phyloP scores from a whole-genome alignment of 768 basidiomycete genomes.

The Flagelloscypha sp. region DNA sequence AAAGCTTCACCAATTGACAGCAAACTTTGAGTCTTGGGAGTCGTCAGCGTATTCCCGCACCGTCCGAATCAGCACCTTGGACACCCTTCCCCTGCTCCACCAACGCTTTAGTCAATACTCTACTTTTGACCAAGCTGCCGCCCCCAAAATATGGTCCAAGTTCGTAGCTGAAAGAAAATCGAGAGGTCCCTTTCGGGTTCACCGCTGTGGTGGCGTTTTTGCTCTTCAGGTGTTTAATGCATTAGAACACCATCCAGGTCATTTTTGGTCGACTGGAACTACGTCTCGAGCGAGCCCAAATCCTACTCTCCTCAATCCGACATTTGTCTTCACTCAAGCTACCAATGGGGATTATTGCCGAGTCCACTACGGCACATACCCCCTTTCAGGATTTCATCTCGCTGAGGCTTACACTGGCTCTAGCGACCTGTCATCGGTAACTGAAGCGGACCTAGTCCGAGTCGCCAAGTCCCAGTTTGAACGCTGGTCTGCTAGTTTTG shows the following conservation, averaged over 20 bases:
- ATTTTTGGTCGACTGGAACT: constrained; percentile 37
- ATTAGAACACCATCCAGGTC: constrained; percentile 15
- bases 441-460: constrained; percentile 13
- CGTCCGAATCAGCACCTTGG: constrained; percentile 19
- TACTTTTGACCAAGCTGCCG: constrained; percentile 23
- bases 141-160: constrained; percentile 24
- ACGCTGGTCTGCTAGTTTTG: constrained; percentile 23
- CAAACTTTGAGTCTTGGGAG: constrained; percentile 19
- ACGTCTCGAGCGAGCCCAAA: constrained; percentile 17
- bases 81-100: constrained; percentile 27
- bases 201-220: constrained; percentile 29
- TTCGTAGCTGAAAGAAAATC: constrained; percentile 18
- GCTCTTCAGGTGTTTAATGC: constrained; percentile 14
- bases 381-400: constrained; percentile 24
- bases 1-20: constrained; percentile 19
- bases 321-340: constrained; percentile 22
- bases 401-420: constrained; percentile 16
- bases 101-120: too few species aligned
- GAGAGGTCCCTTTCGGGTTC: too few species aligned
- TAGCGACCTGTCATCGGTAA: constrained; percentile 6
- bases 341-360: constrained; percentile 23
- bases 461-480: constrained; percentile 17
- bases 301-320: constrained; percentile 25
- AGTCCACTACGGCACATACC: constrained; percentile 27
- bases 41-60: constrained; percentile 18